These are phyloP conservation scores for Fusarium pilosicola DNA, from an alignment of 2,329 filamentous ascomycete genomes.

Conservation along the genomic window DNA sequence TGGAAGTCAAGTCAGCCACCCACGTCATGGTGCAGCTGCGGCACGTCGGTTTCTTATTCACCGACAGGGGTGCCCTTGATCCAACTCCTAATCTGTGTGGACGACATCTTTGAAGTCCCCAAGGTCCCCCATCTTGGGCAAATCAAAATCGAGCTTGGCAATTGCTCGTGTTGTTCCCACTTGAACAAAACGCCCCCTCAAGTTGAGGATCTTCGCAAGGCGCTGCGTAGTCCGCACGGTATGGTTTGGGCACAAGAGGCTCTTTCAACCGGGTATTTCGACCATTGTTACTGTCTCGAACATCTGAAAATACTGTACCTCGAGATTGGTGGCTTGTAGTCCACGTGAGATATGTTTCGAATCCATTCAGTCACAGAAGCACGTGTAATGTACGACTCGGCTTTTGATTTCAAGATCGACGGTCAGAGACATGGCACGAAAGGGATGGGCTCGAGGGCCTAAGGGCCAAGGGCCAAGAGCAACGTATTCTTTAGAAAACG, in stretches of 20 bases:
- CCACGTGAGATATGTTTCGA: conserved; percentile 33
- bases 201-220: conserved; percentile 9
- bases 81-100: background rate
- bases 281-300: background rate
- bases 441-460: background rate
- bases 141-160: conserved; percentile 33
- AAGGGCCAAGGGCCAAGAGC: background rate
- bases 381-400: conserved; percentile 12
- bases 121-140: background rate
- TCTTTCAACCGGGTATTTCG: background rate
- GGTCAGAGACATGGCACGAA: background rate
- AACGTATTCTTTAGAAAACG: background rate
- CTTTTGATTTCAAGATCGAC: conserved; percentile 9
- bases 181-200: conserved; percentile 5
- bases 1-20: conserved; percentile 30
- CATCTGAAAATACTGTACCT: conserved; percentile 4
- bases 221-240: conserved; percentile 4
- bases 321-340: conserved; percentile 18
- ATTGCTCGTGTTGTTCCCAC: conserved; percentile 16
- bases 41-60: conserved; percentile 35
- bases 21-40: conserved; percentile 40
- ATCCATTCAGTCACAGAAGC: conserved; percentile 3
- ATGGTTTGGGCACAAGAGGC: background rate
- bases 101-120: background rate
- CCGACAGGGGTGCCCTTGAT: conserved; percentile 9